Conservation (phyloP, 1,284 basidiomycete species). For the Papiliotrema fonsecae region DNA sequence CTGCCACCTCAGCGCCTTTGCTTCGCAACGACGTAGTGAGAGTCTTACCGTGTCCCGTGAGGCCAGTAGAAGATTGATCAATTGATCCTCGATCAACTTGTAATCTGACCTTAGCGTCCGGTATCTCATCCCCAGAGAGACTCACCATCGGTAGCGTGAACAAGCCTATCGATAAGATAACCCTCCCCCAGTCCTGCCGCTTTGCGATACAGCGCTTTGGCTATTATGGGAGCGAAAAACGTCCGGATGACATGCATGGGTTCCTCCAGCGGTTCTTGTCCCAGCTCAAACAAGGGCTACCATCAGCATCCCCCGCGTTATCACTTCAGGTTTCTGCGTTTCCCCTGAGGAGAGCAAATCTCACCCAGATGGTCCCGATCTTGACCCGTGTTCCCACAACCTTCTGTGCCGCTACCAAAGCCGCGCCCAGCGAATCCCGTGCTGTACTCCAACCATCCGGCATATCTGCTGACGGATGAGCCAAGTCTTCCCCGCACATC, state of each 20-base stretch:
- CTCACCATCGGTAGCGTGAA: conserved; percentile 31
- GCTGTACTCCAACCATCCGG: conserved; percentile 14
- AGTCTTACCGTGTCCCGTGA: conserved; percentile 41
- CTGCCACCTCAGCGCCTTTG: conserved; percentile 10
- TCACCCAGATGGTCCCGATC: conserved; percentile 38
- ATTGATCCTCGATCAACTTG: conserved; percentile 36
- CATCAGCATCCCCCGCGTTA: neutral
- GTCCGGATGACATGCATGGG: conserved; percentile 28
- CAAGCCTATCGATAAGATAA: conserved; percentile 29
- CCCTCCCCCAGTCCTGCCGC: neutral
- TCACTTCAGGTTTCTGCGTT: neutral
- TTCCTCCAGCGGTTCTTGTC: conserved; percentile 19
- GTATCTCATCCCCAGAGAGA: neutral
- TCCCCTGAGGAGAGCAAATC: too few species aligned
- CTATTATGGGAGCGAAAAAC: conserved; percentile 31
- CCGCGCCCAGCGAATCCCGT: conserved; percentile 16
- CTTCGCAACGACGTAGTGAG: too few species aligned
- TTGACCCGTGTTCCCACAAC: conserved; percentile 31
- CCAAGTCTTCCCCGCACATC: conserved; percentile 25
- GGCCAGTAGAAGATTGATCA: conserved; percentile 43
- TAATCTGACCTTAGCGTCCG: conserved; percentile 18
- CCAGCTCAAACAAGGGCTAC: conserved; percentile 36
- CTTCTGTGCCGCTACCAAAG: conserved; percentile 27
- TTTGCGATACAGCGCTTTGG: conserved; percentile 14
- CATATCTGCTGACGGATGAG: neutral